Evolutionary conservation across 306 rosid species (phyloP).

Genomic region (Begonia peltatifolia): DNA sequence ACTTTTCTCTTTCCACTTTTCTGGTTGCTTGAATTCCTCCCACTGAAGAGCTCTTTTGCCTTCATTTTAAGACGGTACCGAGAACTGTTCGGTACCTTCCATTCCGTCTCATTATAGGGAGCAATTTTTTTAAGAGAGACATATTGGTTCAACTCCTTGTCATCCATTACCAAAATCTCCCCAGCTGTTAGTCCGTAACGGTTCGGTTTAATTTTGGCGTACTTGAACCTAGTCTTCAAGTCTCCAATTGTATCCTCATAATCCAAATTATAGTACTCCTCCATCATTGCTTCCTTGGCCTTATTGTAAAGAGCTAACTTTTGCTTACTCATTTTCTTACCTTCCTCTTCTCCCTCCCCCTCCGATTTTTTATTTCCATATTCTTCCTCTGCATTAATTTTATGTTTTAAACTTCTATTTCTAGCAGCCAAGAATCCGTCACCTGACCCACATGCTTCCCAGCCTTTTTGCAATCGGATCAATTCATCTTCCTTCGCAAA

Average conservation of each 20-base stretch:
- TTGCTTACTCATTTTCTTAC: constrained; percentile 53
- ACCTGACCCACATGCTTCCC: constrained; percentile 37
- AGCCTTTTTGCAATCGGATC: constrained; percentile 68
- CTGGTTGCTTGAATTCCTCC: constrained; percentile 14
- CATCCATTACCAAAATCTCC: constrained; percentile 54
- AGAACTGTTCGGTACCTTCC: constrained; percentile 58
- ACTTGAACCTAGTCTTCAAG: constrained; percentile 82
- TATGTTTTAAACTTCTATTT: constrained; percentile 35
- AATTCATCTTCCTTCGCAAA: constrained; percentile 76
- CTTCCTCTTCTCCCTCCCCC: constrained; percentile 12
- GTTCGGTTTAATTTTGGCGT: constrained; percentile 57
- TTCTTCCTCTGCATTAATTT: constrained; percentile 24
- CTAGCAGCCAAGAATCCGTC: constrained; percentile 63
- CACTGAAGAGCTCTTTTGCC: constrained; percentile 35
- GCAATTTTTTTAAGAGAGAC: constrained; percentile 77
- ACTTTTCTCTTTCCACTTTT: constrained; percentile 22
- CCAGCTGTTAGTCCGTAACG: constrained; percentile 46
- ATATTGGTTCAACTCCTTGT: constrained; percentile 66
- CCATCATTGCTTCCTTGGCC: constrained; percentile 78
- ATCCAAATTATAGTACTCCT: constrained; percentile 77
- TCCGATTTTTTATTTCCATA: constrained; percentile 6
- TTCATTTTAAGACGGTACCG: constrained; percentile 45
- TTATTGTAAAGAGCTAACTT: constrained; percentile 66
- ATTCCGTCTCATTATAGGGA: constrained; percentile 61
- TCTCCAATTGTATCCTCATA: constrained; percentile 85